Percentiles rank a stretch among this genome's conserved stretches.
These are phyloP conservation scores for Hymenochaete sp. DNA, from an alignment of 1,284 basidiomycete species.

Conservation along the genomic window DNA sequence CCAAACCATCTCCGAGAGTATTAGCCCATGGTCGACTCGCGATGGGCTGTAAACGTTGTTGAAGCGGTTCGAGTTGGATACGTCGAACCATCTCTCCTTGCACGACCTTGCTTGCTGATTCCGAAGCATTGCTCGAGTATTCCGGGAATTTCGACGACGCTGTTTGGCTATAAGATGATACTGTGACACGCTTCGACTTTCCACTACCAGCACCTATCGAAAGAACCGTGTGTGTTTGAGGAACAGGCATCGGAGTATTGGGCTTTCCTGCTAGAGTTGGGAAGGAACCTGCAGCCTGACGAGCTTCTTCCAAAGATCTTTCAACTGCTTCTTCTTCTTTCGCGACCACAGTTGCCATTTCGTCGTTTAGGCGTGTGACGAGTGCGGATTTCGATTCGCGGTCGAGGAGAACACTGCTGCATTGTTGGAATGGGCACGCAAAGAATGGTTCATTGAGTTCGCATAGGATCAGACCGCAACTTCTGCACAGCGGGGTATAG, in stretches of 20 bases:
- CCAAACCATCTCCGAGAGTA: conserved; percentile 23
- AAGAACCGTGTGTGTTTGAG: conserved; percentile 32
- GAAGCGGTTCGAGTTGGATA: conserved; percentile 33
- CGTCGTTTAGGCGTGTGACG: conserved; percentile 33
- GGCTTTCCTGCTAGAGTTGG: conserved; percentile 37
- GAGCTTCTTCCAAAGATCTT: conserved; percentile 37
- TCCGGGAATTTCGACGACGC: conserved; percentile 30
- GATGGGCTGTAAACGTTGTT: conserved; percentile 26
- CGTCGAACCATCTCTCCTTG: conserved; percentile 33
- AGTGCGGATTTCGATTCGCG: conserved; percentile 29
- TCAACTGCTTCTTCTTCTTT: conserved; percentile 43
- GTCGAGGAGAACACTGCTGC: conserved; percentile 34
- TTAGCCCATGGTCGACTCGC: conserved; percentile 42
- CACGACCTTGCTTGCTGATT: conserved; percentile 26
- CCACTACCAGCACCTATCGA: conserved; percentile 48
- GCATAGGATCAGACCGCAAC: conserved; percentile 59
- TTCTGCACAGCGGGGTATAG: conserved; percentile 46
- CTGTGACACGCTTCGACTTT: conserved; percentile 42
- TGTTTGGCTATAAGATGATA: conserved; percentile 38
- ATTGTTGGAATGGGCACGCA: conserved; percentile 55
- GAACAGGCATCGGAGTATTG: background rate
- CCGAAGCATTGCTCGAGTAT: conserved; percentile 27
- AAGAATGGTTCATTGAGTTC: conserved; percentile 44
- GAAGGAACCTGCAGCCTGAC: conserved; percentile 50
- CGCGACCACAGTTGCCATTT: conserved; percentile 35